Base-by-base conservation (phyloP, 1,284 basidiomycete species). In the Ganoderma lucidum region DNA sequence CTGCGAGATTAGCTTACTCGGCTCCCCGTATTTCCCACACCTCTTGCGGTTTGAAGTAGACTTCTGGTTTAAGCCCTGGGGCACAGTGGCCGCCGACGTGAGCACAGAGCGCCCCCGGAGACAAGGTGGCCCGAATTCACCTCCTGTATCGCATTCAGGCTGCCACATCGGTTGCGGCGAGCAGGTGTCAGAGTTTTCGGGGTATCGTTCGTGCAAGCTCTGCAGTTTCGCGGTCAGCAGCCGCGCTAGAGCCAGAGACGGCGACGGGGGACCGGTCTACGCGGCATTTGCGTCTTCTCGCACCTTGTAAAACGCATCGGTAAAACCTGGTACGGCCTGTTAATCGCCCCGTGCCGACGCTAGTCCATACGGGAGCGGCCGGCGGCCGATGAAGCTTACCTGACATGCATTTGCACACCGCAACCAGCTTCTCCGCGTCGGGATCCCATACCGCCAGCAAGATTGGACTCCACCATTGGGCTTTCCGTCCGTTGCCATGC, bases 21-120 rank as follows among this genome's bases (percentile, higher is more conserved):
- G 96, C 96, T 23, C 95, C 95, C 30, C 93, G 87, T 70, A 98
- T 92, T 81, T 97, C 95, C 95, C 96, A 97, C 42, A 96, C 94
- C 78, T 97, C 94, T 68, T 83, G 83, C 4, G 96, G 96, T 72
- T 87, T 86, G 80, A 97, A 96, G 85, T 93, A 97, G 3, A 96
- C 89, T 71, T 93, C 88, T 0, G 96, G 96, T 63, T 80, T 85
- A 37, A 95, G 88, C 0, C 91, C 95, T 90, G 23, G 48, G 10
- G 23, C 48, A 28, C 48, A 23, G 48, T 28, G 73, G 51, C 66
- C 45, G 70, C 51, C 63, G 62, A 67, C 66, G 63, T 45, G 37
- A 53, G 14, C 67, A 62, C 67, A 62, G 39, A 59, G 62, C 42
- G 32, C 42, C 39, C 39, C 39, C 45, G 64, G 42, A 63, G 62